These are phyloP conservation scores for Xanthoparmelia taractica DNA, from an alignment of 495 filamentous ascomycete species.

Conservation along the genomic window DNA sequence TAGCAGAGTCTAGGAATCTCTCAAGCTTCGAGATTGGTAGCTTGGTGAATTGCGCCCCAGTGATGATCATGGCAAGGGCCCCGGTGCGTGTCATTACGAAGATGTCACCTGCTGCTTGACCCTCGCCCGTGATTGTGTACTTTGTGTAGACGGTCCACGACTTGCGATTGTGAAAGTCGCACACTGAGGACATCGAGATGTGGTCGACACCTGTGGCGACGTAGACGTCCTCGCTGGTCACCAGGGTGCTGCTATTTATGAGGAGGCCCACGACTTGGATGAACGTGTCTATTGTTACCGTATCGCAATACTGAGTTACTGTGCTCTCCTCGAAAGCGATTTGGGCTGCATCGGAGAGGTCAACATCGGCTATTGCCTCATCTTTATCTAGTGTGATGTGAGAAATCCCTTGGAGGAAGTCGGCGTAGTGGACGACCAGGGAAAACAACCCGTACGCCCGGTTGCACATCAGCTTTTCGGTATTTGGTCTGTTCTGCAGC, in stretches of 20 bases:
- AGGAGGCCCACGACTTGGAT: constrained; percentile 34
- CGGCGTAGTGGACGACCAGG: constrained; percentile 28
- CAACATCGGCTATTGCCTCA: constrained; percentile 27
- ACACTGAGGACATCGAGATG: constrained; percentile 22
- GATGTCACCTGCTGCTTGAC: constrained; percentile 28
- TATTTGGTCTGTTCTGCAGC: constrained; percentile 4
- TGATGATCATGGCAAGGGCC: constrained; percentile 21
- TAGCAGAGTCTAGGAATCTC: constrained; percentile 22
- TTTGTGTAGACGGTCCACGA: constrained; percentile 30
- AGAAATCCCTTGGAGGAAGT: constrained; percentile 25
- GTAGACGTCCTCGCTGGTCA: constrained; percentile 26
- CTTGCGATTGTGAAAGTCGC: constrained; percentile 20
- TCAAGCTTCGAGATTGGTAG: constrained; percentile 23
- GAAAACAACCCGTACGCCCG: constrained; percentile 29
- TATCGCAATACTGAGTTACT: constrained; percentile 23
- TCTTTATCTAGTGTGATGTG: constrained; percentile 23
- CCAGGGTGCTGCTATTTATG: constrained; percentile 28
- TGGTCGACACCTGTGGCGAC: constrained; percentile 26
- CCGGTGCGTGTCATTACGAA: constrained; percentile 27
- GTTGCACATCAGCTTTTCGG: constrained; percentile 15
- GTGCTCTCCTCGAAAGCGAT: constrained; percentile 23
- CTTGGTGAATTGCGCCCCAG: constrained; percentile 24
- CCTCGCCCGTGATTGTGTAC: constrained; percentile 19
- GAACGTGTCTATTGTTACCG: constrained; percentile 30
- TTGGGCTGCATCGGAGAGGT: constrained; percentile 7